Conservation (phyloP, 768 basidiomycete genomes). For the Chalciporus pseudorubinellus region DNA sequence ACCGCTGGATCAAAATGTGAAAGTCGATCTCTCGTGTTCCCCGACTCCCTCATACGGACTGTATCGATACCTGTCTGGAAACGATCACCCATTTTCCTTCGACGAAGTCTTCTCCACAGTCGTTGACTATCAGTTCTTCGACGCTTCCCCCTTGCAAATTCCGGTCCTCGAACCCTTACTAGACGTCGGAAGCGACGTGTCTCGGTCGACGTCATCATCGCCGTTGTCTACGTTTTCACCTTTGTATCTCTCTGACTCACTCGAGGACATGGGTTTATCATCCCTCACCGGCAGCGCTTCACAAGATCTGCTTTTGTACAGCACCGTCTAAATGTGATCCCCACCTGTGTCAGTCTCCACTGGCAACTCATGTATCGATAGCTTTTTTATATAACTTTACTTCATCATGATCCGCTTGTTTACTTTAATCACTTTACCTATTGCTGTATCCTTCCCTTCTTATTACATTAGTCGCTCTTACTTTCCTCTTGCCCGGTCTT, state of each 20-base stretch:
- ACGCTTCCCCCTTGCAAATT: slow-evolving; percentile 6
- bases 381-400: background rate
- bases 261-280: slow-evolving; percentile 7
- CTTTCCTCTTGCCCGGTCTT: background rate
- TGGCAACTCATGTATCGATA: slow-evolving; percentile 2
- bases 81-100: slow-evolving; percentile 2
- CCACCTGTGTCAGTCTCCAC: slow-evolving; percentile 1
- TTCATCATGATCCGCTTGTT: background rate
- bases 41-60: background rate
- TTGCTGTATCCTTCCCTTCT: background rate
- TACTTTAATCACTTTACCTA: background rate
- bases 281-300: slow-evolving; percentile 7
- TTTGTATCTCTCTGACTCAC: slow-evolving; percentile 9
- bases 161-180: slow-evolving; percentile 14
- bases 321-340: slow-evolving; percentile 15
- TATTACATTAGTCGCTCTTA: background rate
- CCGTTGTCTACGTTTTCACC: slow-evolving; percentile 25
- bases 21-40: background rate
- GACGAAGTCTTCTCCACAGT: slow-evolving; percentile 2
- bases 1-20: slow-evolving; percentile 2
- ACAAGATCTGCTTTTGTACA: slow-evolving; percentile 15
- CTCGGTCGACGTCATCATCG: slow-evolving; percentile 21
- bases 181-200: slow-evolving; percentile 14
- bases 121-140: slow-evolving; percentile 8
- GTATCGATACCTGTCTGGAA: slow-evolving; percentile 1